Conservation (phyloP, 208 protist species). For the Trypanosoma boissoni region DNA sequence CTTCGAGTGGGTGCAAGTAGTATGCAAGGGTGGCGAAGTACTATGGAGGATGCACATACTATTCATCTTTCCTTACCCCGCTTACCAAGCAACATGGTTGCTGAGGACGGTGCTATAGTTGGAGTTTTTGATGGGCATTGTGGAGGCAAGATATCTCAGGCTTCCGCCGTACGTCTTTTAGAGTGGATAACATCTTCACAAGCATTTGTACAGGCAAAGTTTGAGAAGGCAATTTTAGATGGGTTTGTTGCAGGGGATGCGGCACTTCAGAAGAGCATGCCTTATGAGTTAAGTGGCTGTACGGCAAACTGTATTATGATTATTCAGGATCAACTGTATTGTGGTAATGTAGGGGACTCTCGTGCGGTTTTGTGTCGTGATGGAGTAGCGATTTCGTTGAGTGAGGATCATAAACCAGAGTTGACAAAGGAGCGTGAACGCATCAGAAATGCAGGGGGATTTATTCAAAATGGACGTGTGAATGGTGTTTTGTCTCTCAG, state of each 20-base stretch:
- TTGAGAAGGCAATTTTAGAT: constrained; percentile 63
- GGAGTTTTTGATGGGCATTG: constrained; percentile 90
- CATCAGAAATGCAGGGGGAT: constrained; percentile 87
- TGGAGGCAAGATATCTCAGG: constrained; percentile 79
- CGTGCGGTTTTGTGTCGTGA: constrained; percentile 83
- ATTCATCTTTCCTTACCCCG: constrained; percentile 81
- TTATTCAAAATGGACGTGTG: constrained; percentile 89
- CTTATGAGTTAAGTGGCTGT: constrained; percentile 76
- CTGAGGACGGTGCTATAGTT: constrained; percentile 78
- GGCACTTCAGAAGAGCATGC: constrained; percentile 65
- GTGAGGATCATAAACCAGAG: constrained; percentile 94
- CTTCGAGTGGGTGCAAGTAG: constrained; percentile 84
- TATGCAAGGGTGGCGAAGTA: constrained; percentile 91
- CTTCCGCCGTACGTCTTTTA: constrained; percentile 66
- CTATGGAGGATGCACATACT: constrained; percentile 88
- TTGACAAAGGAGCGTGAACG: constrained; percentile 78
- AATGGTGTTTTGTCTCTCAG: constrained; percentile 95
- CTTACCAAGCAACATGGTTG: constrained; percentile 49
- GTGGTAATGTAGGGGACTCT: constrained; percentile 93
- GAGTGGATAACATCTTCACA: constrained; percentile 66
- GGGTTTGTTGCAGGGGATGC: constrained; percentile 72
- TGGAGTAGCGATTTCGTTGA: constrained; percentile 87
- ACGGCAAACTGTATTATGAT: constrained; percentile 81
- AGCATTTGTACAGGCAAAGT: constrained; percentile 56
- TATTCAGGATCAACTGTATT: constrained; percentile 90